Evolutionary conservation across 768 basidiomycete genomes (phyloP).

Genomic region (Boletales sp.): DNA sequence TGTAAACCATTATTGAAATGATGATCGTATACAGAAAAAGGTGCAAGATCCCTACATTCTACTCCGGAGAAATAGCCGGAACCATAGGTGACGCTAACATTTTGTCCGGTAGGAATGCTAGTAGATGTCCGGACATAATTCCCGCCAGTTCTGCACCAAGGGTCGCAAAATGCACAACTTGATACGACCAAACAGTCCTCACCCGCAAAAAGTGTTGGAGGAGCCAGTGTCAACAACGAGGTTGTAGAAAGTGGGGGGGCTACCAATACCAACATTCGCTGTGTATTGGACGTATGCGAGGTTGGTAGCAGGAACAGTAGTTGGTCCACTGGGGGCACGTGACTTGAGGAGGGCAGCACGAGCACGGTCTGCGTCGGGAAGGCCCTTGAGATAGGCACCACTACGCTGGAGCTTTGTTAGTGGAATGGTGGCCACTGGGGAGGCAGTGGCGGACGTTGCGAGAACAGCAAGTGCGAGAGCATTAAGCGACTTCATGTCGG

Average conservation of each 20-base stretch:
- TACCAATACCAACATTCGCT: conserved; percentile 16
- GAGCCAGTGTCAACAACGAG: conserved; percentile 25
- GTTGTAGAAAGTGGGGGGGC: conserved; percentile 17
- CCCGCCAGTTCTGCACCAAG: conserved; percentile 3
- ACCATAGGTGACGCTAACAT: not conserved
- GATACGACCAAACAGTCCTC: not conserved
- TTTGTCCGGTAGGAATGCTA: conserved; percentile 15
- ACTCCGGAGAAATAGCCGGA: conserved; percentile 25
- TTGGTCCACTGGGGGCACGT: not conserved
- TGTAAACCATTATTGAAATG: not conserved
- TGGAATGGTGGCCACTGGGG: not conserved
- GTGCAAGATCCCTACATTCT: conserved; percentile 23
- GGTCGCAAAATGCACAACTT: not conserved
- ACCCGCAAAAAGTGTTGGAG: conserved; percentile 25
- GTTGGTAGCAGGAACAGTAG: conserved; percentile 3
- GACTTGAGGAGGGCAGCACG: conserved; percentile 1
- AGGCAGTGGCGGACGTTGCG: not conserved
- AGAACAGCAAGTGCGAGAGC: not conserved
- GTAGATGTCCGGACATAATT: conserved; percentile 13
- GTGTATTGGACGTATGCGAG: conserved; percentile 11
- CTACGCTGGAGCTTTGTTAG: conserved; percentile 4
- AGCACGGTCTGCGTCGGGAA: conserved; percentile 7
- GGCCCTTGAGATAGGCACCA: conserved; percentile 3
- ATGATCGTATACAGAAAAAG: not conserved
- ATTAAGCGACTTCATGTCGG: not conserved